A percentile compares a stretch with the other conserved stretches of the same genome.
These are phyloP conservation scores for Termitomyces sp. DNA, from an alignment of 1,284 basidiomycete genomes.

Conservation along the genomic window DNA sequence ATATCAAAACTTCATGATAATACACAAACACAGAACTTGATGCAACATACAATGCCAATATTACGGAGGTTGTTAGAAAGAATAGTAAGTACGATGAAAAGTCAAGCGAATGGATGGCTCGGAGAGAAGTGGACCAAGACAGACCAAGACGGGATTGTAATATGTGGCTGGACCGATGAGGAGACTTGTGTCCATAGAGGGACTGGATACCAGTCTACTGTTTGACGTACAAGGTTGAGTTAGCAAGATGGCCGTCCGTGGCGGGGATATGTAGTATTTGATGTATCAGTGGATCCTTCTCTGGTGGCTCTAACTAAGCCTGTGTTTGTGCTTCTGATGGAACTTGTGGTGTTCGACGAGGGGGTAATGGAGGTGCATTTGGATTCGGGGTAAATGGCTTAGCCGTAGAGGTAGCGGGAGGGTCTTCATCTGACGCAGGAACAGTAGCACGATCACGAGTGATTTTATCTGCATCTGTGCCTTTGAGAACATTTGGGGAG, in stretches of 20 bases:
- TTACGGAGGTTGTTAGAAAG: too few relatives aligned
- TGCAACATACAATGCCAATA: too few relatives aligned
- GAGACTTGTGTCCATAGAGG: too few relatives aligned
- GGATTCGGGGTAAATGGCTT: constrained; percentile 3
- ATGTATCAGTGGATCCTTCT: neutral
- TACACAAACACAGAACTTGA: too few relatives aligned
- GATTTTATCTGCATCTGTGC: neutral
- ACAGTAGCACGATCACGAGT: neutral
- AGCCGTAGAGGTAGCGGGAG: constrained; percentile 1
- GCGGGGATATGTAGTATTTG: neutral
- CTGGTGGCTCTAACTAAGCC: neutral
- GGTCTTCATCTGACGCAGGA: constrained; percentile 3
- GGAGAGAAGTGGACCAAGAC: too few relatives aligned
- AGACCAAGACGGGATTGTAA: too few relatives aligned
- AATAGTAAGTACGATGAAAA: too few relatives aligned
- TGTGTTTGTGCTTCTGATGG: constrained; percentile 5
- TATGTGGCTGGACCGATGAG: too few relatives aligned
- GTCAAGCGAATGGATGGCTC: too few relatives aligned
- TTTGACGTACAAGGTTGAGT: neutral
- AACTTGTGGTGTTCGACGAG: constrained; percentile 23
- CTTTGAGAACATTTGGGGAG: neutral
- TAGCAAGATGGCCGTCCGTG: neutral
- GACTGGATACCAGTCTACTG: too few relatives aligned
- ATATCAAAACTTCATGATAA: too few relatives aligned
- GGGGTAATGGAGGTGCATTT: constrained; percentile 30